Conservation (phyloP, 129 eudicot genomes). For the Smallanthus sonchifolius region DNA sequence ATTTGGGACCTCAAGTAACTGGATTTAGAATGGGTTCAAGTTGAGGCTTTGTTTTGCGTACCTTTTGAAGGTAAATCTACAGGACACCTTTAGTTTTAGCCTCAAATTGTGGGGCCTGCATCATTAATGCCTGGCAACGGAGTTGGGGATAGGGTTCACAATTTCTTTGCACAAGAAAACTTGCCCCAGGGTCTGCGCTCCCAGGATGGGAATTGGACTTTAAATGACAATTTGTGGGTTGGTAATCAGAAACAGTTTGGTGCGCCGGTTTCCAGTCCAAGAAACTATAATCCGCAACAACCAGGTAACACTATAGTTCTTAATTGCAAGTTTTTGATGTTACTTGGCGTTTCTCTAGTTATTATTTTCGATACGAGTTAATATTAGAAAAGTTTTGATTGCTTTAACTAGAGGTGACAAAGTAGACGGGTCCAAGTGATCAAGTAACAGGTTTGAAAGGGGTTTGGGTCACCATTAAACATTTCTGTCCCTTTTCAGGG, state of each 20-base stretch:
- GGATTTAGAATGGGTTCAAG: constrained; percentile 5
- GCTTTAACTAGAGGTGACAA: not conserved
- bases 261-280: constrained; percentile 37
- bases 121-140: constrained; percentile 97
- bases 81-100: constrained; percentile 19
- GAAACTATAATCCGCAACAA: constrained; percentile 53
- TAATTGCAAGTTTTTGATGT: not conserved
- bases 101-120: constrained; percentile 29
- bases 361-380: not conserved
- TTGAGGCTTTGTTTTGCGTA: not conserved
- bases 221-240: constrained; percentile 57
- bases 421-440: not conserved
- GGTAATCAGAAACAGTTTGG: constrained; percentile 59
- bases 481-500: not conserved
- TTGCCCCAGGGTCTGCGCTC: constrained; percentile 59
- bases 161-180: constrained; percentile 85
- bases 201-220: constrained; percentile 69
- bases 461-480: not conserved
- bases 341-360: not conserved
- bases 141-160: constrained; percentile 93
- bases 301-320: constrained; percentile 44
- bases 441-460: not conserved
- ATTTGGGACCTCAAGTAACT: constrained; percentile 10
- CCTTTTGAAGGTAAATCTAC: constrained; percentile 12
- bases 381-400: not conserved